Percentiles rank a stretch among this genome's conserved stretches.
phyloP scores from a whole-genome alignment of 2,329 filamentous ascomycete species.

The Pseudogymnoascus sp. region DNA sequence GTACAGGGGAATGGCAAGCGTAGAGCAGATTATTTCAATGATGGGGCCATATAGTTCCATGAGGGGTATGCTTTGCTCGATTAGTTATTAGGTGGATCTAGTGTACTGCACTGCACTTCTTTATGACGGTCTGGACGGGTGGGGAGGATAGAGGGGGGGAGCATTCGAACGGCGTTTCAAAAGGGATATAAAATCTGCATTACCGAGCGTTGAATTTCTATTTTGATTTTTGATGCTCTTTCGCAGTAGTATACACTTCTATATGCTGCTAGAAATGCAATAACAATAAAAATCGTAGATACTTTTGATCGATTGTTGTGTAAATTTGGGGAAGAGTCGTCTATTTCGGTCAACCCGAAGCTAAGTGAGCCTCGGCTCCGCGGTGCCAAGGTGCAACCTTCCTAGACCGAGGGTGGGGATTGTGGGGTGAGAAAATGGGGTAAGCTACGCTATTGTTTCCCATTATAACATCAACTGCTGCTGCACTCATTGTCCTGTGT shows the following conservation, averaged over 20 bases:
- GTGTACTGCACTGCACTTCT: not conserved
- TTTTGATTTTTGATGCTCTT: not conserved
- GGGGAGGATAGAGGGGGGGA: not conserved
- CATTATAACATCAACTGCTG: constrained; percentile 5
- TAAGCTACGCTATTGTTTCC: constrained; percentile 1
- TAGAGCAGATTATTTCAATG: constrained; percentile 31
- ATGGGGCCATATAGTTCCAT: constrained; percentile 17
- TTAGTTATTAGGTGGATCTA: not conserved
- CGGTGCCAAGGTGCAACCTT: constrained; percentile 6
- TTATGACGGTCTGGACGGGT: not conserved
- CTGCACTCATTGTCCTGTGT: not conserved
- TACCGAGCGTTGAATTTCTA: constrained; percentile 1
- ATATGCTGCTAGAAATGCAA: not conserved
- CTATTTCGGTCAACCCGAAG: not conserved
- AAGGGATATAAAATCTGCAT: constrained; percentile 6
- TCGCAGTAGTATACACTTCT: not conserved
- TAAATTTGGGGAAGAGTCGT: not conserved
- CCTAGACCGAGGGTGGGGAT: constrained; percentile 7
- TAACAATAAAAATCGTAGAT: constrained; percentile 3
- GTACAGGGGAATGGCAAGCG: constrained; percentile 48
- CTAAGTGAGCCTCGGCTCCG: constrained; percentile 6
- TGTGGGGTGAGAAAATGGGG: constrained; percentile 8
- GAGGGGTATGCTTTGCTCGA: constrained; percentile 7
- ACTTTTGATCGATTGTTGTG: not conserved
- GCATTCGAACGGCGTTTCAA: not conserved